Conservation (phyloP, 805 yeast genomes). For the Myxozyma geophila region DNA sequence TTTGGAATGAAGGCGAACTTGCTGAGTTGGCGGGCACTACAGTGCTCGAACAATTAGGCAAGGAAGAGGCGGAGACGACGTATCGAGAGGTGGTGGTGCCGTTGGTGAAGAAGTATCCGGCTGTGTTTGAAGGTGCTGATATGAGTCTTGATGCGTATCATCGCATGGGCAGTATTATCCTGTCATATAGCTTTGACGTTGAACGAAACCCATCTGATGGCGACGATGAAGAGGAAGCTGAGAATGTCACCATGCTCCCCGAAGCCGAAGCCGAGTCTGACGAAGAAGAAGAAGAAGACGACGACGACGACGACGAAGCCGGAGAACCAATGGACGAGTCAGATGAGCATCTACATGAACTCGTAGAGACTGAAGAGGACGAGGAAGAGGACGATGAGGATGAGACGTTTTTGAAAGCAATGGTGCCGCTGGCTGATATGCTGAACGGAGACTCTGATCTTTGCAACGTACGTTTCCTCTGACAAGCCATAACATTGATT, state of each 20-base stretch:
- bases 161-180: conserved; percentile 74
- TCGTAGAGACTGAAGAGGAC: conserved; percentile 32
- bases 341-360: conserved; percentile 35
- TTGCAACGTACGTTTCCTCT: conserved; percentile 65
- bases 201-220: conserved; percentile 45
- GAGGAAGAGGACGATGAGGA: conserved; percentile 43
- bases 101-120: conserved; percentile 43
- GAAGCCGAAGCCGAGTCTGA: conserved; percentile 31
- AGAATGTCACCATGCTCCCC: conserved; percentile 37
- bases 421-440: conserved; percentile 94
- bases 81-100: conserved; percentile 55
- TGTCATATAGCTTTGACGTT: conserved; percentile 92
- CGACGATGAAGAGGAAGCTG: conserved; percentile 43
- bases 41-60: conserved; percentile 72
- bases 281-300: conserved; percentile 45
- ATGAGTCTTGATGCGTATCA: conserved; percentile 65
- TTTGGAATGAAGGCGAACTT: conserved; percentile 75
- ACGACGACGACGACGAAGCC: conserved; percentile 39
- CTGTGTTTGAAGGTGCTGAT: conserved; percentile 36
- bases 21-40: conserved; percentile 66
- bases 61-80: conserved; percentile 64
- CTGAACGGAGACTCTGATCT: conserved; percentile 80
- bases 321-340: conserved; percentile 5
- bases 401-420: conserved; percentile 60
- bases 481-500: neutral